A percentile compares a stretch with the other conserved stretches of the same genome.
Evolutionary conservation across 495 filamentous ascomycete genomes (phyloP).

Genomic region (Aspergillus nanangensis): DNA sequence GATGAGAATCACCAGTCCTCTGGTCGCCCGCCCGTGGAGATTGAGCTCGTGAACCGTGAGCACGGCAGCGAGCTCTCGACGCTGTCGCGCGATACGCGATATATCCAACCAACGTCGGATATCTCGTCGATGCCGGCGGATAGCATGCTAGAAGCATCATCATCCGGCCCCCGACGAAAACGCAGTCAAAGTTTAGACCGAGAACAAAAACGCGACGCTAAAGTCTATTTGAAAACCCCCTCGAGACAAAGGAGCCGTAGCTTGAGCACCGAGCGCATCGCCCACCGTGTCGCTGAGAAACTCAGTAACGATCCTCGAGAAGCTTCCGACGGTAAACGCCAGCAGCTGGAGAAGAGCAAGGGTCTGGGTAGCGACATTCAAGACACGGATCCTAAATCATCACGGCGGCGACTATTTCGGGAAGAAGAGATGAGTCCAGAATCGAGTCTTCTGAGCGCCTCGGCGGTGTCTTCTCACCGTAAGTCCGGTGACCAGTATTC

Average conservation of each 20-base stretch:
- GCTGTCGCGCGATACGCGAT: conserved; percentile 56
- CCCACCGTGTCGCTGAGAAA: conserved; percentile 68
- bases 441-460: conserved; percentile 67
- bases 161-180: conserved; percentile 43
- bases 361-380: conserved; percentile 59
- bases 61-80: conserved; percentile 55
- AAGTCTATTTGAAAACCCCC: conserved; percentile 62
- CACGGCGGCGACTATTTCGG: conserved; percentile 50
- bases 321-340: conserved; percentile 43
- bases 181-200: conserved; percentile 56
- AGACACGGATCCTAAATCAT: conserved; percentile 52
- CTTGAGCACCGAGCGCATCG: conserved; percentile 67
- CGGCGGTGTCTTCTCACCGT: conserved; percentile 64
- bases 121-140: conserved; percentile 89
- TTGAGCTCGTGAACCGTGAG: conserved; percentile 67
- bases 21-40: conserved; percentile 69
- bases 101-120: conserved; percentile 64
- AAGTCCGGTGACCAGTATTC: conserved; percentile 73
- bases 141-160: conserved; percentile 76
- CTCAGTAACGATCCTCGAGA: conserved; percentile 48
- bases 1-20: conserved; percentile 71
- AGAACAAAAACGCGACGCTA: conserved; percentile 37
- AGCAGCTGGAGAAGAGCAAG: conserved; percentile 48
- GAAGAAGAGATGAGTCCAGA: conserved; percentile 65
- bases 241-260: conserved; percentile 64